Evolutionary conservation across 805 yeast species (phyloP).

Genomic region (Metschnikowia proteae): DNA sequence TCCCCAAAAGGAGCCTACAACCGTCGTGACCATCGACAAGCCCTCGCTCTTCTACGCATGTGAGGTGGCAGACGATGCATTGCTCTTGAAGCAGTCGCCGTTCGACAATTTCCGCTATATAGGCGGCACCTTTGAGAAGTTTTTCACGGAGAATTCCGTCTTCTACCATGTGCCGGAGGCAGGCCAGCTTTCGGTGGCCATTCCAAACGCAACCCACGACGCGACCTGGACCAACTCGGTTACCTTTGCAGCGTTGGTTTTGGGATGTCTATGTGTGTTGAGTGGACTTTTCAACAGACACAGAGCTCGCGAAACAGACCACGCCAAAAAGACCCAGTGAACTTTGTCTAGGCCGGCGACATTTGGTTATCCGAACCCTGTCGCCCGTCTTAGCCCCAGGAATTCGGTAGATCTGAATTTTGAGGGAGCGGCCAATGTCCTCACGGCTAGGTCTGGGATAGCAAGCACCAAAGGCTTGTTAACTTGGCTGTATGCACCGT

Average conservation of each 20-base stretch:
- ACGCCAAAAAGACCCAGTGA: not conserved
- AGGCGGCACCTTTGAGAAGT: slow-evolving; percentile 35
- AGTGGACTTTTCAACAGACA: not conserved
- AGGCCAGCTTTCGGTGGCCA: slow-evolving; percentile 5
- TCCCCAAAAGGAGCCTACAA: slow-evolving; percentile 19
- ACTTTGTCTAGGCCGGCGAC: not conserved
- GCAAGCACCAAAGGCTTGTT: too few species aligned
- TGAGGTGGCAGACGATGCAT: slow-evolving; percentile 25
- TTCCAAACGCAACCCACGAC: slow-evolving; percentile 14
- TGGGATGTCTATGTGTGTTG: slow-evolving; percentile 11
- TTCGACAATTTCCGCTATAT: slow-evolving; percentile 27
- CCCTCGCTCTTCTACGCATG: slow-evolving; percentile 39
- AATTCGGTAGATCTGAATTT: too few species aligned
- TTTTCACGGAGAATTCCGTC: slow-evolving; percentile 39
- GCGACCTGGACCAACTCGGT: slow-evolving; percentile 4
- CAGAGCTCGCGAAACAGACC: not conserved
- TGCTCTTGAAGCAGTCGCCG: slow-evolving; percentile 33
- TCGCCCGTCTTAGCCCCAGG: too few species aligned
- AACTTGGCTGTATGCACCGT: too few species aligned
- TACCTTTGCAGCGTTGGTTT: slow-evolving; percentile 11
- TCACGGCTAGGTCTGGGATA: too few species aligned
- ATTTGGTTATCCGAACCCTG: too few species aligned
- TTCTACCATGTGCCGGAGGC: slow-evolving; percentile 29
- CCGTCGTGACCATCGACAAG: slow-evolving; percentile 16
- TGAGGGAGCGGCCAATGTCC: too few species aligned